phyloP scores from a whole-genome alignment of 2,329 filamentous ascomycete genomes.

The Bipolaris oryzae region DNA sequence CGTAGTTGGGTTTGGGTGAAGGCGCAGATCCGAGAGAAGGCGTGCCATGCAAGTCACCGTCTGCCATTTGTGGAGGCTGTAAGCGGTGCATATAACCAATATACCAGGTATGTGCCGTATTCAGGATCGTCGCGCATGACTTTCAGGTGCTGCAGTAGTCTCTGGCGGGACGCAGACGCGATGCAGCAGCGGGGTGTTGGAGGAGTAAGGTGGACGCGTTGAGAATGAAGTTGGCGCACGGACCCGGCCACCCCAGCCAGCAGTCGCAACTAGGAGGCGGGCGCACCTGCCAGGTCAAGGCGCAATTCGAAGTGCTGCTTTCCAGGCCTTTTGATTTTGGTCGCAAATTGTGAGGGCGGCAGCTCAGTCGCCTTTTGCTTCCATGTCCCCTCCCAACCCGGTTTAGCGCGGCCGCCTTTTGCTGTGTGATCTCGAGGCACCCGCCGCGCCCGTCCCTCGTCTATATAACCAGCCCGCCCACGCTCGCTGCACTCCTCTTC shows the following conservation, averaged over 20 bases:
- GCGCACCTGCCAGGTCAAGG: slow-evolving; percentile 11
- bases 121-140: no score
- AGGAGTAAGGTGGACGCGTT: slow-evolving; percentile 11
- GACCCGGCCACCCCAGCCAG: not conserved
- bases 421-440: slow-evolving; percentile 35
- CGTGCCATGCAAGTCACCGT: no score
- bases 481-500: slow-evolving; percentile 10
- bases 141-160: no score
- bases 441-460: slow-evolving; percentile 26
- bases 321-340: slow-evolving; percentile 29
- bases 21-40: no score
- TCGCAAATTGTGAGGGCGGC: slow-evolving; percentile 17
- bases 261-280: slow-evolving; percentile 1
- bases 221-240: slow-evolving; percentile 17
- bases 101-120: no score
- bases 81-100: no score
- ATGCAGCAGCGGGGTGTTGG: not conserved
- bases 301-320: slow-evolving; percentile 24
- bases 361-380: slow-evolving; percentile 19
- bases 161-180: no score
- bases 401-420: slow-evolving; percentile 30
- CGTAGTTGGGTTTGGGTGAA: no score
- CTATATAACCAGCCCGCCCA: slow-evolving; percentile 29
- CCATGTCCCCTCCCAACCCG: slow-evolving; percentile 25
- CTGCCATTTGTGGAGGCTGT: no score